Evolutionary conservation across 148 eudicot species (phyloP), one percentile per base, ranked within the genome.

Genomic region (Dianthus caryophyllus): DNA sequence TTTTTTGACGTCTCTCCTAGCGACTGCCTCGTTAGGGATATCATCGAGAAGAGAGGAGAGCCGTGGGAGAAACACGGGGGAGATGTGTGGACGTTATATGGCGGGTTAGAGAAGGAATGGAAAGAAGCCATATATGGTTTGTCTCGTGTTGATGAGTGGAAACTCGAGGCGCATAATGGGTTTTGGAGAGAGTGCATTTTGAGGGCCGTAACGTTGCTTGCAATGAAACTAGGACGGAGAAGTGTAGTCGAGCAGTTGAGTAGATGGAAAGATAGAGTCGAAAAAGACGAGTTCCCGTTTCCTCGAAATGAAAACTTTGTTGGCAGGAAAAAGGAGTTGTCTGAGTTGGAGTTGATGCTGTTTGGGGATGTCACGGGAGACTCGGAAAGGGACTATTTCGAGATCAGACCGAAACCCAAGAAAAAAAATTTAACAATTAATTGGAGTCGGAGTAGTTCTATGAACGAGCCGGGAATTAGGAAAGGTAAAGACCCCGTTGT

Each of bases 81-180:
- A 47, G 90, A 89, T 58, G 73, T 89, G 8, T 89, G 96, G 96
- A 83, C 78, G 54, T 50, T 78, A 5, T 93, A 90, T 64, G 98
- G 91, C 39, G 98, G 98, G 65, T 65, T 89, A 36, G 98, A 93
- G 79, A 83, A 84, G 74, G 98, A 89, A 75, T 93, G 98, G 98
- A 93, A 73, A 78, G 96, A 89, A 68, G 98, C 95, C 0, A 79
- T 93, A 16, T 70, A 79, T 55, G 81, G 83, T 7, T 88, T 93
- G 57, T 84, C 90, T 58, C 85, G 98, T 38, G 91, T 86, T 17
- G 98, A 87, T 70, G 98, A 93, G 73, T 93, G 98, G 98, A 89
- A 90, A 65, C 74, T 93, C 21, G 98, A 87, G 76, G 95, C 88
- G 60, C 82, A 77, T 48, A 84, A 79, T 74, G 98, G 91, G n/a